These are phyloP conservation scores for Picea mariana DNA, from an alignment of 83 land plant species.

Conservation along the genomic window DNA sequence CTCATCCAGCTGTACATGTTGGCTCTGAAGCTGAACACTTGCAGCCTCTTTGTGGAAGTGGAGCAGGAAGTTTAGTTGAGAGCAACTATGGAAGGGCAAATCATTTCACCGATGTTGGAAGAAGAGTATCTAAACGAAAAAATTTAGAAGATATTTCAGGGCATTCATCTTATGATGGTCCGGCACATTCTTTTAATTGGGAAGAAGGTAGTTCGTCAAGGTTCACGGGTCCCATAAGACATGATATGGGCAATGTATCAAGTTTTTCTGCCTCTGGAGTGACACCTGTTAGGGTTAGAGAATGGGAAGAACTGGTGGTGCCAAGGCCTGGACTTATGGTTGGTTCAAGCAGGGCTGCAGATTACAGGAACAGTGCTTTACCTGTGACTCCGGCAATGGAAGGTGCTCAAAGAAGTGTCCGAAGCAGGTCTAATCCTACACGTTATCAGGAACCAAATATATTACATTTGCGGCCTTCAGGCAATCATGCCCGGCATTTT, in stretches of 20 bases:
- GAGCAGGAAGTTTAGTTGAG: not conserved
- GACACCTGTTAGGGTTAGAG: not conserved
- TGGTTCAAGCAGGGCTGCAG: constrained; percentile 3
- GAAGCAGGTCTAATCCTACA: not conserved
- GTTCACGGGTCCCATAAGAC: not conserved
- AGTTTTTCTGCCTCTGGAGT: constrained; percentile 3
- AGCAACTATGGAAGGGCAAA: not conserved
- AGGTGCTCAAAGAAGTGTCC: constrained; percentile 1
- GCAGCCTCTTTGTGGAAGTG: constrained; percentile 4
- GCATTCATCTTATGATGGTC: not conserved
- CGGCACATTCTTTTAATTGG: not conserved
- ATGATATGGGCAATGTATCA: not conserved
- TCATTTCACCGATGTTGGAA: not conserved
- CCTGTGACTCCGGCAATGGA: not conserved
- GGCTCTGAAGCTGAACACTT: constrained; percentile 6
- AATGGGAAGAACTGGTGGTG: not conserved
- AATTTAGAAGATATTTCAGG: not conserved
- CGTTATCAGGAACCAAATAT: constrained; percentile 4
- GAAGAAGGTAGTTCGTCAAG: not conserved
- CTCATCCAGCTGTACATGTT: not conserved
- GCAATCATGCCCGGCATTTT: not conserved
- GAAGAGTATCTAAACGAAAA: constrained; percentile 9
- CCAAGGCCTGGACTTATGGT: constrained; percentile 4
- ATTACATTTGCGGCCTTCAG: not conserved
- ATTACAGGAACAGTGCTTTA: constrained; percentile 6